Evolutionary conservation across 108 stramenopile species (phyloP), one percentile per base, ranked within the genome.

Genomic region (Chaetoceros tenuissimus): DNA sequence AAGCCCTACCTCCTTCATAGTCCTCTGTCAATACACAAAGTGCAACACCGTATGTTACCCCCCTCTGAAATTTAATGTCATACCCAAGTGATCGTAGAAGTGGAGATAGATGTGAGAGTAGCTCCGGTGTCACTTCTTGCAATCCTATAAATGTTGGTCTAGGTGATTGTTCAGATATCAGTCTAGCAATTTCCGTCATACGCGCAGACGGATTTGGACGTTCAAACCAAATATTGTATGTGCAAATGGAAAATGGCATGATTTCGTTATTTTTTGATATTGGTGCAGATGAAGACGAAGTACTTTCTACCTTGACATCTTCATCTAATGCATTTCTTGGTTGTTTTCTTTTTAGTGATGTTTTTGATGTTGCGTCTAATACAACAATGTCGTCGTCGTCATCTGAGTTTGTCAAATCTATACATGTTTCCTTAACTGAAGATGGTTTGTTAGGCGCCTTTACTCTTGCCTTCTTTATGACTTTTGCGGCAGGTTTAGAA

Each of bases 51-150:
- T 79, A 79, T 19, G 62, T 22, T 13, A 46, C 25, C 0, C 29
- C 19, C 8, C 31, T 51, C 26, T 79, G 82, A 0, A 50, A 51
- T 52, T 73, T 64, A 13, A 72, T 51, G 1, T 58, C 49, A 31
- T 74, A 84, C 10, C 72, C 70, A 21, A 64, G 51, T 1, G 29
- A 28, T 49, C 71, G 30, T 8, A 83, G 48, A 13, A 62, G 48
- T 7, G 82, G 78, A 34, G 45, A 48, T 40, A 84, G 43, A 1
- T 55, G 51, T 16, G 26, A 18, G 0, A 52, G 56, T 28, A 84
- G 53, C 3, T 54, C 40, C 1, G 64, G 44, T 13, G 74, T 78
- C 22, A 84, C 55, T 60, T 84, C 82, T 66, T 84, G 82, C 10
- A 84, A 66, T 10, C 82, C 82, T 19, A 84, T 30, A 27, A 84